These are phyloP conservation scores for Trichosporon sp. DNA, from an alignment of 1,284 basidiomycete genomes.

Conservation along the genomic window DNA sequence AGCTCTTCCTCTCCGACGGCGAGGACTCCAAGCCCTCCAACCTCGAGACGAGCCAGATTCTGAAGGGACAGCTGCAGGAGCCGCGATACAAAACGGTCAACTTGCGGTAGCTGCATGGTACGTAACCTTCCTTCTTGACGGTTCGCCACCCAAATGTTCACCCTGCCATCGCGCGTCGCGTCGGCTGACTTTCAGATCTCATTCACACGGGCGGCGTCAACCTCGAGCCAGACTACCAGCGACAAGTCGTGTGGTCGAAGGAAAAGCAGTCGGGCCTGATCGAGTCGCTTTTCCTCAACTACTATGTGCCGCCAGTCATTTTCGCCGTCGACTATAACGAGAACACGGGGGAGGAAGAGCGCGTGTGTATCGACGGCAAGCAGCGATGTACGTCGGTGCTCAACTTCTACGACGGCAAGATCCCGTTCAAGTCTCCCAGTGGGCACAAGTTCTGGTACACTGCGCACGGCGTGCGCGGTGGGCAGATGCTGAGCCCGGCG, in stretches of 20 bases:
- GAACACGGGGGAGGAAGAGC: slow-evolving; percentile 32
- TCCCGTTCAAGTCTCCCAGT: slow-evolving; percentile 41
- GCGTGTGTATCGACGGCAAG: slow-evolving; percentile 54
- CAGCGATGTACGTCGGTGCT: slow-evolving; percentile 51
- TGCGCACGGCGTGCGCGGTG: slow-evolving; percentile 17
- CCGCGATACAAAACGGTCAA: slow-evolving; percentile 38
- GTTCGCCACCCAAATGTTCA: background rate
- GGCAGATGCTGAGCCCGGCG: slow-evolving; percentile 35
- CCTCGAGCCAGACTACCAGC: slow-evolving; percentile 50
- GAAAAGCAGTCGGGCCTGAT: slow-evolving; percentile 41
- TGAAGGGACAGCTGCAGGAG: slow-evolving; percentile 36
- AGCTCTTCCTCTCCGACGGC: slow-evolving; percentile 37
- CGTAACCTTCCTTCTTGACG: slow-evolving; percentile 19
- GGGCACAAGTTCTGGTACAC: slow-evolving; percentile 45
- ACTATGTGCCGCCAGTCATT: slow-evolving; percentile 52
- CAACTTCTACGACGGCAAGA: slow-evolving; percentile 49
- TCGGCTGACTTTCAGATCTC: slow-evolving; percentile 35
- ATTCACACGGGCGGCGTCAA: slow-evolving; percentile 45
- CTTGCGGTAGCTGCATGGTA: slow-evolving; percentile 41
- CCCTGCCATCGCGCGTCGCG: background rate
- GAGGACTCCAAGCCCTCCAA: slow-evolving; percentile 34
- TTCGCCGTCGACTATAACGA: slow-evolving; percentile 38
- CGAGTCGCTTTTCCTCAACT: slow-evolving; percentile 51
- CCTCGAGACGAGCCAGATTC: slow-evolving; percentile 16
- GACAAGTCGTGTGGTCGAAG: slow-evolving; percentile 53